Evolutionary conservation across 2,329 filamentous ascomycete genomes (phyloP), one percentile per base, ranked within the genome.

Genomic region (Anisogramma anomala): DNA sequence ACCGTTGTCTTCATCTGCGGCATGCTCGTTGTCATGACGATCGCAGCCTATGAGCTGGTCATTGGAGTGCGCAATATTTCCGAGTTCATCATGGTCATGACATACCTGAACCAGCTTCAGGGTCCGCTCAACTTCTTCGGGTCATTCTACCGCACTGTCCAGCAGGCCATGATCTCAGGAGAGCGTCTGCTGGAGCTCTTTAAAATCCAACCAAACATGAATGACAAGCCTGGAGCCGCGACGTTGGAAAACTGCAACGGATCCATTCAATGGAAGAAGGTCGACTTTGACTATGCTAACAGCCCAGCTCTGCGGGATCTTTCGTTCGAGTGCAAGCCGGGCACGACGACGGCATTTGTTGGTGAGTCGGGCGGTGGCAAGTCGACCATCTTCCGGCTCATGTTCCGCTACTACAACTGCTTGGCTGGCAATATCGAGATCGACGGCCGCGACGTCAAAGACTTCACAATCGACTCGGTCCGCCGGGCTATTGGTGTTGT

Each of bases 291-390:
- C 25, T 98, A 98, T 56, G 87, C 95, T 58, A 83, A 87, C 39
- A 88, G 86, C 57, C 81, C 87, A 6, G 91, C 91, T 1, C 65
- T 98, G 48, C 79, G 82, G 49, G 80, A 87, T 33, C 71, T 98
- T 36, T 81, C 75, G 48, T 96, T 98, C 61, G 79, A 82, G 48
- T 95, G 88, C 59, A 66, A 68, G 14, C 88, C 91, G 2, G 91
- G 91, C 39, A 95, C 87, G 1, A 96, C 88, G 0, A 98, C 89
- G 5, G 91, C 91, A 1, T 80, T 98, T 49, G 91, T 98, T 14
- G 91, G 91, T 49, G 89, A 96, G 60, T 96, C 89, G 23, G 91
- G 91, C 33, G 91, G 91, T 45, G 91, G 91, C 50, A 98, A 98
- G 61, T 96, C 89, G 2, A 98, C 91, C 0, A 75, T 98, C 19